phyloP scores from a whole-genome alignment of 2,329 filamentous ascomycete species.

The Penicillium rolfsii region DNA sequence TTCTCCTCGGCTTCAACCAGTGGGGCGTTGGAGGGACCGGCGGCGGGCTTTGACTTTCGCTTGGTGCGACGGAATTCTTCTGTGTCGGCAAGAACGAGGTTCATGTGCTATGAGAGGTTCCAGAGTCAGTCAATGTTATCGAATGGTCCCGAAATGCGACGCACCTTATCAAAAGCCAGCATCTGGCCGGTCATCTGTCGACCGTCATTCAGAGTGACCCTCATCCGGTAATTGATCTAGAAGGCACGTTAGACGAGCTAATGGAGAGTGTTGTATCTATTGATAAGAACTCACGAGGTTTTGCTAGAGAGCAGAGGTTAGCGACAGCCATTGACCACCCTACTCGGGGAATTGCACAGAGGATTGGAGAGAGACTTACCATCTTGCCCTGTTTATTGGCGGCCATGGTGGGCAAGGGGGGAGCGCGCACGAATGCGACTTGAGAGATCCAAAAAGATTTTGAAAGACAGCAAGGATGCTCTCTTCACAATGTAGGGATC shows the following conservation, averaged over 20 bases:
- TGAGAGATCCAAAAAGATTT: conserved; percentile 34
- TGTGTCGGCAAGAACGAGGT: conserved; percentile 95
- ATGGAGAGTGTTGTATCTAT: background rate
- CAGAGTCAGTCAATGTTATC: conserved; percentile 13
- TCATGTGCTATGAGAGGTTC: conserved; percentile 77
- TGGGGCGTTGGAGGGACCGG: conserved; percentile 62
- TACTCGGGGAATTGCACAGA: conserved; percentile 19
- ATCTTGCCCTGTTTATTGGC: conserved; percentile 97
- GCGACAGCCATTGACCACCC: conserved; percentile 57
- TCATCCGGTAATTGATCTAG: conserved; percentile 99
- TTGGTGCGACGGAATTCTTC: conserved; percentile 95
- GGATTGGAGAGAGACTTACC: conserved; percentile 64
- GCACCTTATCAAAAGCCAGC: conserved; percentile 96
- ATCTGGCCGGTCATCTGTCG: conserved; percentile 97
- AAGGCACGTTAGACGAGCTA: conserved; percentile 51
- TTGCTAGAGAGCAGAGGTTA: conserved; percentile 53
- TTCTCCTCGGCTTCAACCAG: conserved; percentile 92
- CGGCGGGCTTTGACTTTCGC: conserved; percentile 71
- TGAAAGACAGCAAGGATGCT: conserved; percentile 30
- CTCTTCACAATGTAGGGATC: conserved; percentile 22
- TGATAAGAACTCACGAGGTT: conserved; percentile 60
- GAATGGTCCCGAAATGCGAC: conserved; percentile 15
- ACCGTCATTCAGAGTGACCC: conserved; percentile 90
- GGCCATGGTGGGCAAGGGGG: conserved; percentile 54
- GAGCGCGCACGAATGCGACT: conserved; percentile 53